Base-by-base conservation (phyloP, 2,329 filamentous ascomycete genomes). In the Scorias spongiosa region DNA sequence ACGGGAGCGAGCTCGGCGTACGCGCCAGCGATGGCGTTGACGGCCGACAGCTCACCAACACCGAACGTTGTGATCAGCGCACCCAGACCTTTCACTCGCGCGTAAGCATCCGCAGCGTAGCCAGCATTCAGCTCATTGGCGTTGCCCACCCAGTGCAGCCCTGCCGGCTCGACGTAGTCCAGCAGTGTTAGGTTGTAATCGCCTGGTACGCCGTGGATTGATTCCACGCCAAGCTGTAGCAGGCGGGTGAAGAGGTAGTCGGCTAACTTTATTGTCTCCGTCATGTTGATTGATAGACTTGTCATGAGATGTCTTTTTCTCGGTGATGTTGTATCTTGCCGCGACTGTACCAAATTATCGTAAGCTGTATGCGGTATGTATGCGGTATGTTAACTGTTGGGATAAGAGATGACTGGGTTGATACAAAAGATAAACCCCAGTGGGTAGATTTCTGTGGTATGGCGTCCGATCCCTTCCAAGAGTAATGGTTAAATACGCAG, bases 71-170 rank as follows among this genome's bases (percentile, higher is more conserved):
- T 70, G 43, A 68, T 57, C 9, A 69, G 52, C n/a, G 67, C 66
- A 17, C 62, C 58, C 20, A 67, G 57, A 49, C 66, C 67, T 45
- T 67, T 67, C 44, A 69, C 57, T 18, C 67, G 54, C 26, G 65
- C 66, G 50, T 70, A 70, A 38, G 64, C 65, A 50, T 68, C 65
- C 40, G 66, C 65, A 5, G 66, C 66, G 50, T 70, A 70, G 37
- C 65, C 67, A 58, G 60, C 50, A 30, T 76, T 76, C 43, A 78
- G 65, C 57, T 78, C 75, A 57, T 78, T 78, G 57, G 67, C 71
- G 54, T 76, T 78, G 48, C 75, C 75, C 3, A 76, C 71, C 75
- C 75, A 78, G 39, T 66, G 58, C 17, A 78, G 60, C 11, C 67
- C 73, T 41, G 61, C 63, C 44, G 72, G 71, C 18, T 70, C 63